Base-by-base conservation (phyloP, 1,284 basidiomycete genomes). In the Lentinula novae-zelandiae region DNA sequence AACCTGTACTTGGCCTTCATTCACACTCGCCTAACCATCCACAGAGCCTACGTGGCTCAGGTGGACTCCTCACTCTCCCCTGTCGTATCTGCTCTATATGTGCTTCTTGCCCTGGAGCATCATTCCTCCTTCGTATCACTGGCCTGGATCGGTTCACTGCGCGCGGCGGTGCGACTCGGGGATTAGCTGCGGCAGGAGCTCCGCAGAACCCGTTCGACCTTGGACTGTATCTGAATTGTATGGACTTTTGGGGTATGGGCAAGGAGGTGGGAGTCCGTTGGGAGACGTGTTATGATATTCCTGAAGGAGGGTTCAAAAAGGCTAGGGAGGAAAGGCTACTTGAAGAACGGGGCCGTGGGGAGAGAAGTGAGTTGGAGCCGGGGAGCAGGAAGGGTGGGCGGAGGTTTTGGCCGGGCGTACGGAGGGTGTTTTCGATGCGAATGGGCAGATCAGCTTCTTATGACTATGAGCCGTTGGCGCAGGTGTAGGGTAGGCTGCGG, bases 241-340 rank as follows among this genome's bases (percentile, higher is more conserved):
- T 83, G 65, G 96, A 99, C 75, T 99, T 99, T 72, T 99, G 96
- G 96, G 87, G 87, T 51, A 84, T 83, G 57, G 94, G 95, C 20
- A 78, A 81, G 62, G 90, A 93, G 73, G 76, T 97, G 5, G 93
- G 92, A 1, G 87, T 99, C 31, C 90, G 96, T 72, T 99, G 98
- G 75, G 88, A 90, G 51, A 79, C 82, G 64, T 71, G 99, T 70
- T 98, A 96, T 73, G 96, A 97, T 70, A 83, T 99, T 6, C 95
- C 95, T 2, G 65, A 78, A 1, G 93, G 94, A 70, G 93, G 93
- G 4, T 93, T 93, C 71, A 75, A 77, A 70, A 77, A 78, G 65
- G 78, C 82, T 67, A 72, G 73, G 65, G 87, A 89, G 66, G 86
- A 87, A 60, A 80, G 79, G 33, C 15, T 51, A 22, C 33, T 74